These are phyloP conservation scores for Phragmites australis DNA, from an alignment of 176 grass and related monocot species.

Conservation along the genomic window DNA sequence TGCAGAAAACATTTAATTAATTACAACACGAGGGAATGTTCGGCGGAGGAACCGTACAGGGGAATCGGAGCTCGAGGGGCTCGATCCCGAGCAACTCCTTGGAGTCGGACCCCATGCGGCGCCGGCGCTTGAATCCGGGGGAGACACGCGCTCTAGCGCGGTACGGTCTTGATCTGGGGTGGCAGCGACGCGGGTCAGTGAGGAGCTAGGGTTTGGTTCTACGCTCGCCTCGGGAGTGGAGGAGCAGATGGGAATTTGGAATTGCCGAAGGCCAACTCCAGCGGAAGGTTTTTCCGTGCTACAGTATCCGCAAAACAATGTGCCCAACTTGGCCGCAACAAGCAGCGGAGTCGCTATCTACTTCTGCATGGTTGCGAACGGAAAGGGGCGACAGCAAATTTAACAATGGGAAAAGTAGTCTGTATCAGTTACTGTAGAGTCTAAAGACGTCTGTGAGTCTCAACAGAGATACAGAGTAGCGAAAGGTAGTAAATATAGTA, in stretches of 20 bases:
- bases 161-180: slow-evolving; percentile 5
- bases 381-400: too few species aligned
- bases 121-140: background rate
- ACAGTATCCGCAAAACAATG: too few species aligned
- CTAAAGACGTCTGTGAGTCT: too few species aligned
- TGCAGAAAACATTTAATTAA: slow-evolving; percentile 13
- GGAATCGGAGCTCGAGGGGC: slow-evolving; percentile 68
- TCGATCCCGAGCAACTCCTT: slow-evolving; percentile 67
- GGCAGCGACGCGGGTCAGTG: background rate
- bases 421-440: too few species aligned
- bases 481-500: too few species aligned
- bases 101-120: slow-evolving; percentile 50
- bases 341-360: too few species aligned
- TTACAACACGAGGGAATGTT: background rate
- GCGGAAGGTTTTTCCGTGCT: too few species aligned
- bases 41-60: slow-evolving; percentile 53
- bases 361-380: too few species aligned
- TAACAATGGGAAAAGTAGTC: too few species aligned
- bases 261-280: too few species aligned
- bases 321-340: too few species aligned
- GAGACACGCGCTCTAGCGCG: background rate
- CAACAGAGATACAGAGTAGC: too few species aligned
- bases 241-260: slow-evolving; percentile 36
- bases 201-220: slow-evolving; percentile 43
- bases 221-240: background rate